Conservation (phyloP, 129 eudicot species). For the Pulicaria dysenterica region DNA sequence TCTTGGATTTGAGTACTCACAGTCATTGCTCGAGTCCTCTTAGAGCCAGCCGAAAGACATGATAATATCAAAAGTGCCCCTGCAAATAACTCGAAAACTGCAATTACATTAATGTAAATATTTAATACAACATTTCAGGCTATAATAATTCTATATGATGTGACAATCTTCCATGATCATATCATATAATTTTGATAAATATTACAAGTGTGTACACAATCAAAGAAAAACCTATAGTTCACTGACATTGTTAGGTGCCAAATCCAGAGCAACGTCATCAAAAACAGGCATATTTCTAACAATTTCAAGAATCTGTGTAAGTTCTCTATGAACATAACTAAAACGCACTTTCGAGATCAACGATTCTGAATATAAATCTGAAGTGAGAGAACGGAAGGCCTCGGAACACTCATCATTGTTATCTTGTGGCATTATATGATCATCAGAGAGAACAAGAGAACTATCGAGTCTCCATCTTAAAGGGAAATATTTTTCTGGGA, state of each 20-base stretch:
- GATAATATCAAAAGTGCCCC: no score
- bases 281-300: conserved; percentile 59
- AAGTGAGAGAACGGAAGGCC: conserved; percentile 55
- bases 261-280: conserved; percentile 39
- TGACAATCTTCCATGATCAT: conserved; percentile 18
- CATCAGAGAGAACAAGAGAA: conserved; percentile 47
- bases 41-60: no score
- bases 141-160: background rate
- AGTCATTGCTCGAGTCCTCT: no score
- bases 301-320: conserved; percentile 53
- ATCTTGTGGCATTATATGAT: conserved; percentile 40
- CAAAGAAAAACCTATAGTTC: conserved; percentile 35
- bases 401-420: conserved; percentile 53
- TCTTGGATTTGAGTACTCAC: no score
- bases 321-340: conserved; percentile 61
- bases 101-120: background rate
- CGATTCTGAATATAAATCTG: conserved; percentile 54
- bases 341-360: conserved; percentile 63
- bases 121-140: background rate
- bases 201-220: conserved; percentile 1
- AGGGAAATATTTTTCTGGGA: conserved; percentile 69
- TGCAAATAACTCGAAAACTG: no score
- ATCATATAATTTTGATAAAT: background rate
- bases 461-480: conserved; percentile 61
- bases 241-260: conserved; percentile 42